Conservation (phyloP, 495 filamentous ascomycete genomes). For the Lepidopterella palustris region DNA sequence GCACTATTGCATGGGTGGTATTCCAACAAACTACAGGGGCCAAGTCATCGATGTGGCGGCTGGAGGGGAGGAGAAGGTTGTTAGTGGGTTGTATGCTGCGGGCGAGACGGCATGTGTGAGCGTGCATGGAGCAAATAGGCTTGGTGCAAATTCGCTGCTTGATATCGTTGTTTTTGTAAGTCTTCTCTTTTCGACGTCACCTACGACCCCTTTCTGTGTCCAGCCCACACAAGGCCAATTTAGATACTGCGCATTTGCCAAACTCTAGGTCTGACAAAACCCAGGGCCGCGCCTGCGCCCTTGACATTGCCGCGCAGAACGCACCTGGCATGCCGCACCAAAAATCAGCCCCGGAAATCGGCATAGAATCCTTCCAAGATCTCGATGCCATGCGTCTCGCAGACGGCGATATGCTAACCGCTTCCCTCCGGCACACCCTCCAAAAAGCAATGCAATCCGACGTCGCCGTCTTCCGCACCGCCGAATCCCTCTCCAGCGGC, state of each 20-base stretch:
- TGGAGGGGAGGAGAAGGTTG: constrained; percentile 79
- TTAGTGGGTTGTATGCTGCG: constrained; percentile 90
- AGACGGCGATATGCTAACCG: constrained; percentile 74
- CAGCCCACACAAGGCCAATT: no score
- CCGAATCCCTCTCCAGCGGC: constrained; percentile 82
- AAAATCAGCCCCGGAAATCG: constrained; percentile 72
- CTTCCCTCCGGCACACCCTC: constrained; percentile 85
- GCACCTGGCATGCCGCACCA: constrained; percentile 68
- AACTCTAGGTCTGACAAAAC: no score
- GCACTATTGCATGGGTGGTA: constrained; percentile 99
- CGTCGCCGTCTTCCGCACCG: constrained; percentile 93
- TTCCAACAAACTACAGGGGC: constrained; percentile 93
- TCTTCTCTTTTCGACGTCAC: no score
- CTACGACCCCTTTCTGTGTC: no score
- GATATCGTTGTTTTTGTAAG: constrained; percentile 96
- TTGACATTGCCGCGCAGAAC: constrained; percentile 88
- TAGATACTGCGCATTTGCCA: no score
- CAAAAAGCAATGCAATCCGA: constrained; percentile 98
- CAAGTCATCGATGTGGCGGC: constrained; percentile 82
- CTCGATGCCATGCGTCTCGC: constrained; percentile 81
- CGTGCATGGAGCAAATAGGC: constrained; percentile 92
- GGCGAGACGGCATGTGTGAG: constrained; percentile 97
- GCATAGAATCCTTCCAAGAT: constrained; percentile 74
- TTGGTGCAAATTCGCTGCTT: constrained; percentile 94
- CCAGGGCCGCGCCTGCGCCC: constrained; percentile 91